Percentiles rank a stretch among this genome's conserved stretches.
phyloP scores from a whole-genome alignment of 371 early-diverging fungal genomes.

The Mortierella sp. region DNA sequence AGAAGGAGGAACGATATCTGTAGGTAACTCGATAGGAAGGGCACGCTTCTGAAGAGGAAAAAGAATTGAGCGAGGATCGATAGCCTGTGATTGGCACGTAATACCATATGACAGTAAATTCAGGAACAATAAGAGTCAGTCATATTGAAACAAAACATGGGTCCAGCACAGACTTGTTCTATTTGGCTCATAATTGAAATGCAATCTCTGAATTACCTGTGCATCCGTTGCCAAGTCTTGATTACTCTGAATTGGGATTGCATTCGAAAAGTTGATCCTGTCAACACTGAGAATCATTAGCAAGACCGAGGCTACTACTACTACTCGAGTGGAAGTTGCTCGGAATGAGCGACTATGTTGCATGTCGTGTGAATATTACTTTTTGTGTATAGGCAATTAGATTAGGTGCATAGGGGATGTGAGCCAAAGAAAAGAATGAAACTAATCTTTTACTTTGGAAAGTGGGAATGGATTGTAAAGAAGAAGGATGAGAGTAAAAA shows the following conservation, averaged over 20 bases:
- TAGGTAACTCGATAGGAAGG: neutral
- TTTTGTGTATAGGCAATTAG: neutral
- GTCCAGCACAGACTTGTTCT: too few relatives aligned
- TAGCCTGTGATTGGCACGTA: neutral
- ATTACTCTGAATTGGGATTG: neutral
- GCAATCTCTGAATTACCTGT: neutral
- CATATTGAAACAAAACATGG: too few relatives aligned
- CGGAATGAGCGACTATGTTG: neutral
- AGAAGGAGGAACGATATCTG: neutral
- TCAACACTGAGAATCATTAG: neutral
- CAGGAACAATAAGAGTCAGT: neutral
- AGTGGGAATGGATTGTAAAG: neutral
- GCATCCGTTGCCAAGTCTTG: neutral
- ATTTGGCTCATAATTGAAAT: too few relatives aligned
- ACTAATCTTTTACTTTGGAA: too few relatives aligned
- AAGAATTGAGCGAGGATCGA: neutral
- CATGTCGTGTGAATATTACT: neutral
- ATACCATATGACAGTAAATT: neutral
- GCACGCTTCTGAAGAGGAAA: conserved; percentile 1
- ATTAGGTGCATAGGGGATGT: neutral
- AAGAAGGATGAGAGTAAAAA: neutral
- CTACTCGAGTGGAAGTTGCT: neutral
- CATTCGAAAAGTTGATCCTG: neutral
- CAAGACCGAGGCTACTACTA: neutral
- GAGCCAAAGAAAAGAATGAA: too few relatives aligned